These are phyloP conservation scores for Gyrodon lividus DNA, from an alignment of 768 basidiomycete genomes.

Conservation along the genomic window DNA sequence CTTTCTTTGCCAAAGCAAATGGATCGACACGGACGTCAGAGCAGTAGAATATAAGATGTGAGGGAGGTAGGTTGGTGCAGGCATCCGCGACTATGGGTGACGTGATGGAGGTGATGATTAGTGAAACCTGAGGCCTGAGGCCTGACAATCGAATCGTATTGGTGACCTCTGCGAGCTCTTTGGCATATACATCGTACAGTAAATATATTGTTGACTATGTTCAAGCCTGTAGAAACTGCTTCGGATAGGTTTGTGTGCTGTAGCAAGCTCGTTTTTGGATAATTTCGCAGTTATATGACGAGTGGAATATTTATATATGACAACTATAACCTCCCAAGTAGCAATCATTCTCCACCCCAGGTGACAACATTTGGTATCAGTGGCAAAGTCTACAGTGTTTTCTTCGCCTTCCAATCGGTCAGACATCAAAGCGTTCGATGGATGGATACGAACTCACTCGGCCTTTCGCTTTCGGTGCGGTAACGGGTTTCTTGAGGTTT, in stretches of 20 bases:
- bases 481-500: background rate
- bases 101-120: background rate
- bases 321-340: no score
- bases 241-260: no score
- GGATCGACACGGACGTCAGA: slow-evolving; percentile 65
- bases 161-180: no score
- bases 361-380: background rate
- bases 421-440: background rate
- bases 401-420: slow-evolving; percentile 15
- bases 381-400: slow-evolving; percentile 4
- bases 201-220: no score
- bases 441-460: slow-evolving; percentile 13
- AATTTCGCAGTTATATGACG: no score
- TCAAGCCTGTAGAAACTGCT: no score
- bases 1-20: slow-evolving; percentile 56
- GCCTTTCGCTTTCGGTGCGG: slow-evolving; percentile 13
- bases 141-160: no score
- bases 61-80: slow-evolving; percentile 48
- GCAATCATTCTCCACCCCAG: background rate
- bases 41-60: slow-evolving; percentile 66
- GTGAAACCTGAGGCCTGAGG: no score
- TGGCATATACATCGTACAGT: no score
- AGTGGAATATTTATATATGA: no score
- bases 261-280: no score
- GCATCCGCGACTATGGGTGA: slow-evolving; percentile 15